Conservation (phyloP, 208 protist genomes). For the Wallacemonas collosoma region DNA sequence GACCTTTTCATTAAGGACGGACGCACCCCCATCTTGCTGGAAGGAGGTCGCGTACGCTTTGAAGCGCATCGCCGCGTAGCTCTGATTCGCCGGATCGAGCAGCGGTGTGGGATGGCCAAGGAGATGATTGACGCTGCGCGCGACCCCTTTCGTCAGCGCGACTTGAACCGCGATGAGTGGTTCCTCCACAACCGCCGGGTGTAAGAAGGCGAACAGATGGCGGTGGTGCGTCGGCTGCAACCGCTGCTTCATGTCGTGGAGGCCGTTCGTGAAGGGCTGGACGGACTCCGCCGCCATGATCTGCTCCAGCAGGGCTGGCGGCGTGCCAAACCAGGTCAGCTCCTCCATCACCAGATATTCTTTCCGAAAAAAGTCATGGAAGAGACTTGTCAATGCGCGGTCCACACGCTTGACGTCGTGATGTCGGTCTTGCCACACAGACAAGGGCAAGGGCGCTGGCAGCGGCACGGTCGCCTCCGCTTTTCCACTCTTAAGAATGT, state of each 20-base stretch:
- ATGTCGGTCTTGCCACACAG: constrained; percentile 52
- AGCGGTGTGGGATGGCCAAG: constrained; percentile 56
- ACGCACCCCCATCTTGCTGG: constrained; percentile 3
- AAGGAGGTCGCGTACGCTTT: constrained; percentile 4
- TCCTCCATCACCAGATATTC: constrained; percentile 87
- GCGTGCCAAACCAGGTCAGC: constrained; percentile 77
- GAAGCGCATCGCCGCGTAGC: constrained; percentile 18
- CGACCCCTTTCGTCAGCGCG: constrained; percentile 65
- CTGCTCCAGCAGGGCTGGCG: constrained; percentile 72
- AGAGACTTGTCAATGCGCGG: constrained; percentile 51
- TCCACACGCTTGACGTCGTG: constrained; percentile 63
- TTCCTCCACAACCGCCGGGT: constrained; percentile 80
- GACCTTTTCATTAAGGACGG: constrained; percentile 35
- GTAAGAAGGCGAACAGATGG: constrained; percentile 83
- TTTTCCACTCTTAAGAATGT: constrained; percentile 3
- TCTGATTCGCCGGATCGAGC: constrained; percentile 30
- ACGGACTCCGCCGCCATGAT: constrained; percentile 76
- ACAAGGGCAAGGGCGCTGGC: constrained; percentile 13
- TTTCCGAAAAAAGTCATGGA: constrained; percentile 79
- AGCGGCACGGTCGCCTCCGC: background rate
- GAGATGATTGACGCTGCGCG: constrained; percentile 59
- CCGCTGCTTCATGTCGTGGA: constrained; percentile 71
- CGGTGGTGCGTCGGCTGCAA: constrained; percentile 66
- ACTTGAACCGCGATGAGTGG: constrained; percentile 88
- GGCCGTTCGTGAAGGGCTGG: constrained; percentile 62